These are phyloP conservation scores for Triglochin maritima DNA, from an alignment of 106 monocot genomes.

Conservation along the genomic window DNA sequence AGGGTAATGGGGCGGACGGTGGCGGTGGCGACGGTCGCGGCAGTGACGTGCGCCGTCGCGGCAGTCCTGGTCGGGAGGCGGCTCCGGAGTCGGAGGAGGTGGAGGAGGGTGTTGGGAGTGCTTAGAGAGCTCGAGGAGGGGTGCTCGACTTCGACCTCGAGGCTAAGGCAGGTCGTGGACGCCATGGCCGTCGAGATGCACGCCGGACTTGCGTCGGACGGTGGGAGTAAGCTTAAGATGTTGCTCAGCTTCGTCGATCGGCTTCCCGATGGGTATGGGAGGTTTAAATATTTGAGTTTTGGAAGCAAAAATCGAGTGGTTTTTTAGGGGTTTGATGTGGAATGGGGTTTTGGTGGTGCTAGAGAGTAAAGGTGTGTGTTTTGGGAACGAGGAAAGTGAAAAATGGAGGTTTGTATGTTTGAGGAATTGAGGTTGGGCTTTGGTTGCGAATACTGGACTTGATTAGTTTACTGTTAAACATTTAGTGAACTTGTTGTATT, in stretches of 20 bases:
- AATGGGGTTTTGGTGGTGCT: no score
- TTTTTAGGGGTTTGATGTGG: no score
- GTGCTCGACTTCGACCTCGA: conserved; percentile 9
- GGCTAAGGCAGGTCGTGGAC: conserved; percentile 25
- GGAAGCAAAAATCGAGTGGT: no score
- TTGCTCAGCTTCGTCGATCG: conserved; percentile 19
- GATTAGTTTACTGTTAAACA: no score
- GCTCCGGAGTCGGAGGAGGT: conserved; percentile 14
- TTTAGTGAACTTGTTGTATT: no score
- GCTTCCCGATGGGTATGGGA: conserved; percentile 17
- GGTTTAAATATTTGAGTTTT: not conserved
- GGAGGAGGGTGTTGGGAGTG: conserved; percentile 8
- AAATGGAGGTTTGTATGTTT: no score
- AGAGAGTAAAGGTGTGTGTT: no score
- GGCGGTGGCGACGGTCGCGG: conserved; percentile 11
- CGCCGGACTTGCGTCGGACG: conserved; percentile 27
- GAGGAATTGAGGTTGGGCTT: no score
- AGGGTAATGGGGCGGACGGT: conserved; percentile 1
- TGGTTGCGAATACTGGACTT: no score
- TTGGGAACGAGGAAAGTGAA: no score
- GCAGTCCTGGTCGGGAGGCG: conserved; percentile 22
- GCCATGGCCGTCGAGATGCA: conserved; percentile 32
- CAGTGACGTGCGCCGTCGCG: conserved; percentile 17
- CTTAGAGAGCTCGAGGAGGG: conserved; percentile 22
- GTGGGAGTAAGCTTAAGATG: conserved; percentile 30